phyloP scores from a whole-genome alignment of 1,139 yeast species.

The Saccharomyces hybrid region DNA sequence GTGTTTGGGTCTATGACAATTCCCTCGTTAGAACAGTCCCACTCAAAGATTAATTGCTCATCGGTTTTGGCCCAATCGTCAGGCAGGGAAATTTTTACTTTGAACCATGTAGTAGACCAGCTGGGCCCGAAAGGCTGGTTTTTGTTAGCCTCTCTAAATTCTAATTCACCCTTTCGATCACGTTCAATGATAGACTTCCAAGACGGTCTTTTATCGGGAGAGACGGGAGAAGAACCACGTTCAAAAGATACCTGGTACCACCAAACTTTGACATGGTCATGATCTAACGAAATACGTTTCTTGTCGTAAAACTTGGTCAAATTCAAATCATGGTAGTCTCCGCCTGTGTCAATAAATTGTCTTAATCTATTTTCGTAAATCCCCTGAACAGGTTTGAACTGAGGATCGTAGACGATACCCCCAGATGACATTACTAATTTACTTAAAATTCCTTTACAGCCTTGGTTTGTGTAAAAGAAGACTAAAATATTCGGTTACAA shows the following conservation, averaged over 20 bases:
- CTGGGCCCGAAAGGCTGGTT: slow-evolving; percentile 89
- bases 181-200: slow-evolving; percentile 58
- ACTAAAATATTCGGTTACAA: neutral
- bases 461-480: neutral
- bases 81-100: slow-evolving; percentile 57
- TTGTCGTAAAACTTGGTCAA: slow-evolving; percentile 76
- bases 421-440: slow-evolving; percentile 16
- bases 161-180: slow-evolving; percentile 30
- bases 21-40: slow-evolving; percentile 88
- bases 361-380: slow-evolving; percentile 73
- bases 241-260: slow-evolving; percentile 32
- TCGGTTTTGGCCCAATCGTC: slow-evolving; percentile 43
- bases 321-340: slow-evolving; percentile 62
- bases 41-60: slow-evolving; percentile 58
- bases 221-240: slow-evolving; percentile 29
- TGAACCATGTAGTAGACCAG: slow-evolving; percentile 96
- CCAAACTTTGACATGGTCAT: slow-evolving; percentile 22
- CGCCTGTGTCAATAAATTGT: slow-evolving; percentile 68
- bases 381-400: slow-evolving; percentile 73
- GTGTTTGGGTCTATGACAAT: slow-evolving; percentile 53
- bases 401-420: slow-evolving; percentile 53
- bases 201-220: slow-evolving; percentile 51
- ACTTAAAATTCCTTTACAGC: neutral
- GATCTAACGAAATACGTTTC: slow-evolving; percentile 37
- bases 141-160: slow-evolving; percentile 45